Conservation (phyloP, 306 rosid genomes). For the Coriaria nepalensis region DNA sequence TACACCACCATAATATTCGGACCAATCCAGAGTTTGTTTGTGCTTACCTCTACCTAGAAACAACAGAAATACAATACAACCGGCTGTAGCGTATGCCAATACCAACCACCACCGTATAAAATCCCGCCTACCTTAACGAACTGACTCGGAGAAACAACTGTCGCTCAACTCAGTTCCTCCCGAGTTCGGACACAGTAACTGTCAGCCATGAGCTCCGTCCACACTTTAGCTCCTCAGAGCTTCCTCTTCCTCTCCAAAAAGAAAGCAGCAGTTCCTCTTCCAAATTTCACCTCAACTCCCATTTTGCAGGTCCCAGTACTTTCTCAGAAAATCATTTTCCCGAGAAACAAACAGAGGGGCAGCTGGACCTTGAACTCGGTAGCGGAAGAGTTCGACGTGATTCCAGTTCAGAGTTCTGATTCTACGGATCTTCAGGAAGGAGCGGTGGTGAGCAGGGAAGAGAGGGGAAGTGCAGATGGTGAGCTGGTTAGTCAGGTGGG, state of each 20-base stretch:
- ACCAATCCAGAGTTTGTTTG: too few species aligned
- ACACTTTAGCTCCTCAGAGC: constrained; percentile 40
- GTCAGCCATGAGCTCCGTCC: constrained; percentile 51
- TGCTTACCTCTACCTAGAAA: too few species aligned
- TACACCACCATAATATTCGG: too few species aligned
- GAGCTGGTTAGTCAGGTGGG: constrained; percentile 25
- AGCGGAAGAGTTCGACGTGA: constrained; percentile 45
- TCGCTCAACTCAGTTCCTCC: not conserved
- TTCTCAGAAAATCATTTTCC: constrained; percentile 15
- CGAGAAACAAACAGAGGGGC: constrained; percentile 15
- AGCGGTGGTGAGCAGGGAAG: constrained; percentile 38
- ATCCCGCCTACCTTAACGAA: not conserved
- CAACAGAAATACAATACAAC: too few species aligned
- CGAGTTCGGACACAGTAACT: not conserved
- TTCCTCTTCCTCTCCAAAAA: constrained; percentile 27
- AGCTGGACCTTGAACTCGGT: constrained; percentile 22
- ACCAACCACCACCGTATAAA: constrained; percentile 1
- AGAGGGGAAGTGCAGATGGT: constrained; percentile 37
- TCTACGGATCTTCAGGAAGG: constrained; percentile 61
- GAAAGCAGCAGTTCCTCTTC: not conserved
- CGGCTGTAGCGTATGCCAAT: too few species aligned
- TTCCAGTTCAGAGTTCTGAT: constrained; percentile 47
- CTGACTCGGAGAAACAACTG: constrained; percentile 17
- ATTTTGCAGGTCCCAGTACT: constrained; percentile 15
- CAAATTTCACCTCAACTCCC: too few species aligned